Conservation (phyloP, 176 grass and related monocot species). For the Oryza meyeriana region DNA sequence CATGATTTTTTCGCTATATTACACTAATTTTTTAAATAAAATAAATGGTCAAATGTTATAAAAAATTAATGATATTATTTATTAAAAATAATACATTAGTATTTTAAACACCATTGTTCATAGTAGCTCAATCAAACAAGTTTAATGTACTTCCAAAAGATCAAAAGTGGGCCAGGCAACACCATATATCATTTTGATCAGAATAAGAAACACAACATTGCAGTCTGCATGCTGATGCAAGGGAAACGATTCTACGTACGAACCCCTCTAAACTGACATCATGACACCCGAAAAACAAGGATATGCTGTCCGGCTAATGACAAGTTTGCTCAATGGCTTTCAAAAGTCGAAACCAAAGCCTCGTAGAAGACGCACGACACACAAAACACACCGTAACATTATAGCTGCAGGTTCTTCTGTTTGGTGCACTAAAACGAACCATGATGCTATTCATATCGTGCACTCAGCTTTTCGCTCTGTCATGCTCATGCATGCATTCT, state of each 20-base stretch:
- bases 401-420: neutral
- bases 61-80: too few species aligned
- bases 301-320: neutral
- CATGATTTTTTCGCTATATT: too few species aligned
- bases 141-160: neutral
- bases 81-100: too few species aligned
- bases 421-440: neutral
- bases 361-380: neutral
- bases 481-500: neutral
- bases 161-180: neutral
- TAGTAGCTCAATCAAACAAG: neutral
- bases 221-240: neutral
- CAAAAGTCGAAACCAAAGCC: neutral
- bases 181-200: too few species aligned
- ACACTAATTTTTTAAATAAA: too few species aligned
- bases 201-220: neutral
- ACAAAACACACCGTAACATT: neutral
- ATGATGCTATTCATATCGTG: neutral
- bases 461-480: too few species aligned
- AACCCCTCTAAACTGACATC: too few species aligned
- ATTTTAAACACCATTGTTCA: too few species aligned
- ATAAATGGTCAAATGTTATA: too few species aligned
- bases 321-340: neutral
- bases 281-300: neutral
- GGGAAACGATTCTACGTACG: neutral